Conservation (phyloP, 2,329 filamentous ascomycete genomes). For the Orbilia oligospora region DNA sequence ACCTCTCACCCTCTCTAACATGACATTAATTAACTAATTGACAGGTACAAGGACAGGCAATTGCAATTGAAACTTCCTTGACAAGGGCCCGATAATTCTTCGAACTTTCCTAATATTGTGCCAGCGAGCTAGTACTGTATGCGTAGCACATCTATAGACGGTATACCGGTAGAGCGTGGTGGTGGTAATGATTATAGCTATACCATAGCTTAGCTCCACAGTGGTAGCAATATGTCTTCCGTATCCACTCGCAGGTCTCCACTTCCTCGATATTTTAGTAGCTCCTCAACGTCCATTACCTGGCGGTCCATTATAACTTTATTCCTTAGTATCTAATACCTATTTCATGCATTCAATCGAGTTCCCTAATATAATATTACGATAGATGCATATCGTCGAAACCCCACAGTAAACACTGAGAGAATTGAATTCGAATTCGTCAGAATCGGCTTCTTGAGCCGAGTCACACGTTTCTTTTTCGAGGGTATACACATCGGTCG, state of each 20-base stretch:
- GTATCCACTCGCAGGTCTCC: conserved; percentile 14
- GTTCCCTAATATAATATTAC: neutral
- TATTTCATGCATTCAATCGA: neutral
- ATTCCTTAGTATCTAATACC: neutral
- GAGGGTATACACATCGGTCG: neutral
- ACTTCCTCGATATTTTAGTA: neutral
- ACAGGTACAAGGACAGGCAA: neutral
- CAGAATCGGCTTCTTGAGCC: neutral
- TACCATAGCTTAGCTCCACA: too few species aligned
- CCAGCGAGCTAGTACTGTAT: too few species aligned
- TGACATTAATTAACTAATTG: conserved; percentile 5
- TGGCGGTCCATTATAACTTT: neutral
- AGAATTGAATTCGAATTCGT: neutral
- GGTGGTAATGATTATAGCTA: too few species aligned
- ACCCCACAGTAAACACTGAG: too few species aligned
- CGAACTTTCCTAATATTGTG: neutral
- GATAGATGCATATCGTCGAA: neutral
- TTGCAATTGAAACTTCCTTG: conserved; percentile 6
- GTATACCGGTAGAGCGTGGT: neutral
- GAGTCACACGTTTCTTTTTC: neutral
- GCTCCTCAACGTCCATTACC: neutral
- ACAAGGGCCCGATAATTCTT: conserved; percentile 18
- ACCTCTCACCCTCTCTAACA: neutral
- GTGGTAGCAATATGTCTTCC: neutral
- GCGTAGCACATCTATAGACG: too few species aligned